Base-by-base conservation (phyloP, 306 rosid genomes). In the Purshia tridentata region DNA sequence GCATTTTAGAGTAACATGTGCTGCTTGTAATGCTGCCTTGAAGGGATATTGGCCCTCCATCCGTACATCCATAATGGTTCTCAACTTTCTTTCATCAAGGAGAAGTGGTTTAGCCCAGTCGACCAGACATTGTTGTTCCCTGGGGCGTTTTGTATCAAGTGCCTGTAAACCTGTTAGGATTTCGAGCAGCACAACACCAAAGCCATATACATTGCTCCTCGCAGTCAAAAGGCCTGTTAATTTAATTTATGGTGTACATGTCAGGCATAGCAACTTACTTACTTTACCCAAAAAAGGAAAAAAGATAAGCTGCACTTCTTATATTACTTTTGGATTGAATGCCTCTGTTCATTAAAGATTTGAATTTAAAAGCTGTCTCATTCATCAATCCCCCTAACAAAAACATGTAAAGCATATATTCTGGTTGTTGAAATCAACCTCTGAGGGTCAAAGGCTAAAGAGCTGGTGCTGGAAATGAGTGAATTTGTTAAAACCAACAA, bases 121-220 rank as follows among this genome's bases (percentile, higher is more conserved):
- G 42, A 89, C 88, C 18, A 91, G 90, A 61, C 78, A 78, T 8
- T 85, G 90, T 61, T 86, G 73, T 51, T 75, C 88, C 9, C 18
- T 40, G 0, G 84, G 83, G 8, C 93, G 78, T 37, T 19, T 76
- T 41, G 40, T 1, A 75, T 89, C 96, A 39, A 80, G 59, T 72
- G 91, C 93, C 37, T 77, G 68, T 65, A 85, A 47, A 6, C 97
- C 96, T 12, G 90, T 87, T 72, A 91, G 78, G 73, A 91, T 65
- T 79, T 91, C 96, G 4, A 91, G 96, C 65, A 87, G 81, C 70
- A 91, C 90, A 9, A 89, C 97, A 23, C 97, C 97, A 60, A 87
- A 91, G 3, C 91, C 96, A 35, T 89, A 91, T 5, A 91, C 96
- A 39, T 91, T 93, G 51, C 97, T 91, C 78, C 89, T 89, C 11